Evolutionary conservation across 257 asterid species (phyloP).

Genomic region (Nicotiana otophora): DNA sequence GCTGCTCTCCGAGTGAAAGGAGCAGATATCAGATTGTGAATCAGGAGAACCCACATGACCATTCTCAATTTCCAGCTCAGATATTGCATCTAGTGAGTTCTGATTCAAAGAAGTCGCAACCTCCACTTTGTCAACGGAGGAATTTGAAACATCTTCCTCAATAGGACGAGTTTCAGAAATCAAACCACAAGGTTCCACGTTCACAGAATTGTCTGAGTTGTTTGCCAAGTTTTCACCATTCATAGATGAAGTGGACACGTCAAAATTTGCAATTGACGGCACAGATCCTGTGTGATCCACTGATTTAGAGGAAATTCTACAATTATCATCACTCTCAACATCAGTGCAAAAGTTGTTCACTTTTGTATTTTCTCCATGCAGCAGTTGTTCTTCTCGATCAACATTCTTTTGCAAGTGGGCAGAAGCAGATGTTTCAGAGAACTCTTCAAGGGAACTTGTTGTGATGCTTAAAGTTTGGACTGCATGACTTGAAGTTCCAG

Average conservation of each 20-base stretch:
- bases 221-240: slow-evolving; percentile 28
- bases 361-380: slow-evolving; percentile 42
- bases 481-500: slow-evolving; percentile 62
- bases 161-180: slow-evolving; percentile 28
- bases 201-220: slow-evolving; percentile 19
- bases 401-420: slow-evolving; percentile 32
- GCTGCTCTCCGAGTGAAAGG: slow-evolving; percentile 47
- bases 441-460: slow-evolving; percentile 51
- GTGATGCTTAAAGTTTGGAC: slow-evolving; percentile 42
- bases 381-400: slow-evolving; percentile 31
- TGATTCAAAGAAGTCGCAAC: slow-evolving; percentile 34
- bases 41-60: slow-evolving; percentile 42
- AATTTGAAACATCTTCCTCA: slow-evolving; percentile 38
- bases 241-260: slow-evolving; percentile 39
- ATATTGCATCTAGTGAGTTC: slow-evolving; percentile 43
- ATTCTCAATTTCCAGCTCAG: slow-evolving; percentile 54
- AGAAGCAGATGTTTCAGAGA: slow-evolving; percentile 28
- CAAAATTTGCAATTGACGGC: slow-evolving; percentile 29
- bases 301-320: slow-evolving; percentile 29
- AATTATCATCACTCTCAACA: slow-evolving; percentile 35
- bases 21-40: slow-evolving; percentile 55
- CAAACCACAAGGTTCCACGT: slow-evolving; percentile 30
- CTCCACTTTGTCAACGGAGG: slow-evolving; percentile 33
- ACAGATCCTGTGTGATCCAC: slow-evolving; percentile 25
- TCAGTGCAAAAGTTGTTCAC: slow-evolving; percentile 40